Evolutionary conservation across 441 rosid genomes (phyloP).

Genomic region (Aleurites moluccanus): DNA sequence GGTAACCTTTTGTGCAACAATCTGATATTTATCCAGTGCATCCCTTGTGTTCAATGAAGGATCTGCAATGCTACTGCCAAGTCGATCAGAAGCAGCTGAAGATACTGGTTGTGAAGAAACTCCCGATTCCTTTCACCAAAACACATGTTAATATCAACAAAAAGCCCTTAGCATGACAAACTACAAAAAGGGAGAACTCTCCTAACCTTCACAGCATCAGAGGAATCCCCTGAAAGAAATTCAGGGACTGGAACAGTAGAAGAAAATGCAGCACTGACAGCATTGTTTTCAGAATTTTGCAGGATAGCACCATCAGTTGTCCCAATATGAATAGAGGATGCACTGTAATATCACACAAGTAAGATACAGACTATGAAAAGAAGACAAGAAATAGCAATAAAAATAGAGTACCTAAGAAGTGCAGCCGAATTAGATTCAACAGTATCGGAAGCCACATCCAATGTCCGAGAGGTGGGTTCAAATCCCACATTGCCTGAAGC

Average conservation of each 20-base stretch:
- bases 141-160: conserved; percentile 25
- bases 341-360: conserved; percentile 39
- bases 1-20: conserved; percentile 78
- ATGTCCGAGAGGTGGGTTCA: conserved; percentile 54
- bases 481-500: conserved; percentile 48
- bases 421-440: conserved; percentile 58
- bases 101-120: conserved; percentile 51
- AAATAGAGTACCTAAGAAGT: conserved; percentile 51
- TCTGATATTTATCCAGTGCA: conserved; percentile 90
- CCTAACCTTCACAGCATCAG: conserved; percentile 60
- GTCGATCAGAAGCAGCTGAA: conserved; percentile 61
- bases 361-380: conserved; percentile 8
- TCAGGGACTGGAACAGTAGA: conserved; percentile 54
- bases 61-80: conserved; percentile 56
- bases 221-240: conserved; percentile 46
- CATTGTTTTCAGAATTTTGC: conserved; percentile 50
- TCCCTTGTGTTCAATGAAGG: conserved; percentile 83
- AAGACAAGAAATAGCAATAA: not conserved
- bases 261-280: conserved; percentile 47
- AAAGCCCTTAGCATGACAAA: conserved; percentile 15
- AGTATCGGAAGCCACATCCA: conserved; percentile 66
- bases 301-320: conserved; percentile 48
- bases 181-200: conserved; percentile 3
- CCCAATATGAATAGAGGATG: conserved; percentile 53
- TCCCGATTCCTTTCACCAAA: conserved; percentile 55